Evolutionary conservation across 352 stramenopile species (phyloP).

Genomic region (Globisporangium nunn): DNA sequence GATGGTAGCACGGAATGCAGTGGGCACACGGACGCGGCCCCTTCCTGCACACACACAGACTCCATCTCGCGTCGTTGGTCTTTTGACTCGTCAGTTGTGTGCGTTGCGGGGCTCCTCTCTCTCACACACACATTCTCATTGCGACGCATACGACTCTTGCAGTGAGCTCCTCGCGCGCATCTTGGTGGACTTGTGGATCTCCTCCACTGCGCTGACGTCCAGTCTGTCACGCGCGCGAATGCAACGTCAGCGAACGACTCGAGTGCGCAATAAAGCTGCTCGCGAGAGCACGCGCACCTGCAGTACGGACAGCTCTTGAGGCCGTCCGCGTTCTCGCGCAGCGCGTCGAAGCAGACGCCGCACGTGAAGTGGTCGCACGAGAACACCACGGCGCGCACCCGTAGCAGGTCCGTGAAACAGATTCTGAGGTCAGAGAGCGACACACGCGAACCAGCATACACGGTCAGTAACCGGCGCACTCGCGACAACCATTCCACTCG

Average conservation of each 20-base stretch:
- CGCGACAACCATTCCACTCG: not conserved
- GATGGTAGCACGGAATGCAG: not conserved
- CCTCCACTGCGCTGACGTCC: conserved; percentile 23
- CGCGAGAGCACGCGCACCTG: conserved; percentile 17
- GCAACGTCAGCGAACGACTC: not conserved
- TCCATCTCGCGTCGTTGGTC: not conserved
- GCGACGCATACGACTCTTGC: conserved; percentile 8
- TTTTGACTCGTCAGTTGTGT: not conserved
- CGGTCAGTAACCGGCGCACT: not conserved
- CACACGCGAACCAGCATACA: not conserved
- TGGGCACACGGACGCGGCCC: conserved; percentile 1
- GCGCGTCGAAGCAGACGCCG: conserved; percentile 41
- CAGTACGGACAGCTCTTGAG: conserved; percentile 67
- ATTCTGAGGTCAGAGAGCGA: conserved; percentile 24
- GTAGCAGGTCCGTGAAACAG: conserved; percentile 59
- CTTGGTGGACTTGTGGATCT: conserved; percentile 50
- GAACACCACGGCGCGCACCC: conserved; percentile 47
- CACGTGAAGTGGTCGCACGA: conserved; percentile 62
- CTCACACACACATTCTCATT: not conserved
- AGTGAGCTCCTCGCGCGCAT: conserved; percentile 26
- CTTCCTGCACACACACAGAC: not conserved
- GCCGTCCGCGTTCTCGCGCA: conserved; percentile 36
- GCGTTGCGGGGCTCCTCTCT: not conserved
- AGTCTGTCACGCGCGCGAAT: conserved; percentile 3
- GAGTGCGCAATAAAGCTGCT: not conserved